Evolutionary conservation across 495 filamentous ascomycete genomes (phyloP).

Genomic region (Penicillium lagena): DNA sequence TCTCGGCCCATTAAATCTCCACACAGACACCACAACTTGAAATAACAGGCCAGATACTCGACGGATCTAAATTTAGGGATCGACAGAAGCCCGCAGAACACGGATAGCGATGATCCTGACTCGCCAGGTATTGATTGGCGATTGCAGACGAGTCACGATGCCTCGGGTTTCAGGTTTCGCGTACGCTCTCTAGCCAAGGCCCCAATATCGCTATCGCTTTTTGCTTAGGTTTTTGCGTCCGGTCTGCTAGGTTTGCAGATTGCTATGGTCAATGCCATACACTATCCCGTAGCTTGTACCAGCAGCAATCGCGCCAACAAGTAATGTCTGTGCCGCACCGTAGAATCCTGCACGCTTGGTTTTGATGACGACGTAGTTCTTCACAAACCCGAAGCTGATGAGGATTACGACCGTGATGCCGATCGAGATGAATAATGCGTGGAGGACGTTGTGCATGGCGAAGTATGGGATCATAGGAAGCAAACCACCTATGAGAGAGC

Average conservation of each 20-base stretch:
- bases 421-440: slow-evolving; percentile 44
- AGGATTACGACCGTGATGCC: slow-evolving; percentile 45
- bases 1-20: too few relatives aligned
- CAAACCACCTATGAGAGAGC: slow-evolving; percentile 32
- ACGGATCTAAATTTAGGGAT: too few relatives aligned
- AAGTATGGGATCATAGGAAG: slow-evolving; percentile 56
- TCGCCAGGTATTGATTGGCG: too few relatives aligned
- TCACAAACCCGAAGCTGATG: slow-evolving; percentile 46
- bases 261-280: slow-evolving; percentile 12
- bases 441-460: slow-evolving; percentile 28
- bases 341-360: slow-evolving; percentile 28
- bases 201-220: too few relatives aligned
- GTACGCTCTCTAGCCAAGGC: too few relatives aligned
- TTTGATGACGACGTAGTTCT: slow-evolving; percentile 34
- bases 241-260: background rate
- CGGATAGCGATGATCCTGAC: too few relatives aligned
- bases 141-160: too few relatives aligned
- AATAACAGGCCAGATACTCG: too few relatives aligned
- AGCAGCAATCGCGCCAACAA: slow-evolving; percentile 34
- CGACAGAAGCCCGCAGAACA: too few relatives aligned
- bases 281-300: slow-evolving; percentile 40
- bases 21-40: too few relatives aligned
- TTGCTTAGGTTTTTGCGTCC: background rate
- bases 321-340: slow-evolving; percentile 35
- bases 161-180: too few relatives aligned